A percentile compares a stretch with the other conserved stretches of the same genome.
Conservation (phyloP, 83 land plant genomes). For the Diphasiastrum complanatum region DNA sequence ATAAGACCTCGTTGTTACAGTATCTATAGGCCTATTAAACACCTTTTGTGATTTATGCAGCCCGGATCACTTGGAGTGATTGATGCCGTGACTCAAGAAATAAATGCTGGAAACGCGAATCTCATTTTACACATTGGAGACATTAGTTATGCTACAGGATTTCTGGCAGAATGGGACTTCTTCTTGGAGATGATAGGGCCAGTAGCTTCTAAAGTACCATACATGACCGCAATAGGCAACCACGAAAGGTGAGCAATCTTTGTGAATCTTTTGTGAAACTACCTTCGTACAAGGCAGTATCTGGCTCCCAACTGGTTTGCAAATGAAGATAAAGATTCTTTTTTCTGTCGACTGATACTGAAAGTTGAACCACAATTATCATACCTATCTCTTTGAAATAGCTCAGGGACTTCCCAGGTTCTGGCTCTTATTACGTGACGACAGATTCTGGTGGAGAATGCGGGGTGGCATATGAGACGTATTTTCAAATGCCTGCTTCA, state of each 20-base stretch:
- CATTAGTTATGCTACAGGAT: constrained; percentile 85
- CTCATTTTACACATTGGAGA: constrained; percentile 77
- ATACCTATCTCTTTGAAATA: not conserved
- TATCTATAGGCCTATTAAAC: too few species aligned
- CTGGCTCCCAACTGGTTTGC: too few species aligned
- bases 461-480: constrained; percentile 76
- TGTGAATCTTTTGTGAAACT: not conserved
- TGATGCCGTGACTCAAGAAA: constrained; percentile 49
- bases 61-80: constrained; percentile 65
- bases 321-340: not conserved
- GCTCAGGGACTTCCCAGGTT: constrained; percentile 55
- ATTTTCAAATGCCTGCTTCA: constrained; percentile 71
- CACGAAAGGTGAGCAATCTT: constrained; percentile 64
- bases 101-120: constrained; percentile 38
- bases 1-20: too few species aligned
- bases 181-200: constrained; percentile 63
- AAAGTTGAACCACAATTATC: not conserved
- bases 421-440: constrained; percentile 47
- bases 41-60: too few species aligned
- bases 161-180: constrained; percentile 79
- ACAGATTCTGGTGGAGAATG: constrained; percentile 94
- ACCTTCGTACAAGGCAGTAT: too few species aligned
- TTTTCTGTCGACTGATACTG: not conserved
- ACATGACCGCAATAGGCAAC: constrained; percentile 95
- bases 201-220: constrained; percentile 57